Base-by-base conservation (phyloP, 1,139 yeast species). In the Blastobotrys proliferans region DNA sequence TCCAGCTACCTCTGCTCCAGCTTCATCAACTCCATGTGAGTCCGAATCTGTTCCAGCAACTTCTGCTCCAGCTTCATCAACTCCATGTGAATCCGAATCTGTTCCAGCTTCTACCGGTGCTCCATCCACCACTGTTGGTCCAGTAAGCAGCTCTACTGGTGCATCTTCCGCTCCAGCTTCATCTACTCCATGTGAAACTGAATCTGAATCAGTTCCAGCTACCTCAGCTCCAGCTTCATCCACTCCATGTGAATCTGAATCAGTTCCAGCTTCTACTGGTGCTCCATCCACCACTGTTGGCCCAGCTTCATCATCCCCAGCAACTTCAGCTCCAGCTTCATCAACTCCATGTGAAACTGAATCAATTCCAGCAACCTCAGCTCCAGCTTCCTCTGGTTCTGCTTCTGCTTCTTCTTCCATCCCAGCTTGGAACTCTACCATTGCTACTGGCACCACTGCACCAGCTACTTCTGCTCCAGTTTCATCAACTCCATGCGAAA, bases 171-270 rank as follows among this genome's bases (percentile, higher is more conserved):
- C 35, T 27, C 40, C 50, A 38, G 43, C 29, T 13, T 21, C 31
- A 34, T 37, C 37, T 34, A 16, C 44, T 14, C 35, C 35, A 32
- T n/a, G n/a, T 26, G 11, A 5, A 14, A 17, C 33, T 29, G 33
- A 29, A 14, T 29, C 33, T 29, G 31, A 28, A 28, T 14, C 34
- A 14, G 29, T 26, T 28, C 45, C 45, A 41, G 44, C 38, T 27
- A 4, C 40, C 17, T 35, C 44, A 20, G 36, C 40, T n/a, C 44
- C 44, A 35, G 40, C 37, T 35, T 24, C 26, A 10, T 17, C 40
- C 19, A 26, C 37, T 31, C 35, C 38, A 13, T 26, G 37, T 31
- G 35, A 33, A 30, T n/a, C 36, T n/a, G 8, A 33, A 11, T n/a
- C 33, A 9, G n/a, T 19, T 36, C 40, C 40, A 28, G 11, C 35